These are phyloP conservation scores for Zopfochytrium polystomum DNA, from an alignment of 371 early-diverging fungal species.

Conservation along the genomic window DNA sequence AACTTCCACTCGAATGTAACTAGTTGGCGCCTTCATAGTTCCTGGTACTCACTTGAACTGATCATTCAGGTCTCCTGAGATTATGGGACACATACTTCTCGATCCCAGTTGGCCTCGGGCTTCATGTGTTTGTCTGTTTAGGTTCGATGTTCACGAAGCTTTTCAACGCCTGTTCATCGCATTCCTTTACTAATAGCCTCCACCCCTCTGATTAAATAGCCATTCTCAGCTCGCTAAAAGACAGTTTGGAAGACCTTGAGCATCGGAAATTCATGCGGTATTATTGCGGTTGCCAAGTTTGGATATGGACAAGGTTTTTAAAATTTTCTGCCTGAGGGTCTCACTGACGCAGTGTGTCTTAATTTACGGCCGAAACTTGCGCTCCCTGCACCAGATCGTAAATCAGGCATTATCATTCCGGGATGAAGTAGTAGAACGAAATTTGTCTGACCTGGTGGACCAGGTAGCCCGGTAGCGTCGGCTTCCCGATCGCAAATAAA, in stretches of 20 bases:
- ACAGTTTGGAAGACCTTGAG: slow-evolving; percentile 81
- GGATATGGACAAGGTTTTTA: slow-evolving; percentile 38
- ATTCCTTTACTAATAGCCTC: neutral
- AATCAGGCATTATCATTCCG: slow-evolving; percentile 24
- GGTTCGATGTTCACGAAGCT: no score
- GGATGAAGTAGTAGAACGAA: slow-evolving; percentile 23
- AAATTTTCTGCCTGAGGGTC: neutral
- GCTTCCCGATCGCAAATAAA: no score
- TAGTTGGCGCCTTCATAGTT: neutral
- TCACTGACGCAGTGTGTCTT: neutral
- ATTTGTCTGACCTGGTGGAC: slow-evolving; percentile 21
- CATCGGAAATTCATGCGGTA: slow-evolving; percentile 85
- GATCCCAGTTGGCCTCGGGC: slow-evolving; percentile 17
- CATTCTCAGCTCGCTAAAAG: slow-evolving; percentile 63
- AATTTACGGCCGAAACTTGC: neutral
- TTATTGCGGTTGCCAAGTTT: slow-evolving; percentile 69
- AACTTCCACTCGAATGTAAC: slow-evolving; percentile 70
- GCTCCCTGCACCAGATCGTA: slow-evolving; percentile 16
- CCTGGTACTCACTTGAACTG: neutral
- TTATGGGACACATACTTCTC: slow-evolving; percentile 70
- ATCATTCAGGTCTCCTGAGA: slow-evolving; percentile 51
- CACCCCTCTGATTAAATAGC: slow-evolving; percentile 37
- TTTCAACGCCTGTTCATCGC: neutral
- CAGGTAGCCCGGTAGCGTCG: no score
- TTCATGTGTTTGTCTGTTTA: slow-evolving; percentile 45